These are phyloP conservation scores for Euphorbia schlechtendalii DNA, from an alignment of 441 rosid species.

Conservation along the genomic window DNA sequence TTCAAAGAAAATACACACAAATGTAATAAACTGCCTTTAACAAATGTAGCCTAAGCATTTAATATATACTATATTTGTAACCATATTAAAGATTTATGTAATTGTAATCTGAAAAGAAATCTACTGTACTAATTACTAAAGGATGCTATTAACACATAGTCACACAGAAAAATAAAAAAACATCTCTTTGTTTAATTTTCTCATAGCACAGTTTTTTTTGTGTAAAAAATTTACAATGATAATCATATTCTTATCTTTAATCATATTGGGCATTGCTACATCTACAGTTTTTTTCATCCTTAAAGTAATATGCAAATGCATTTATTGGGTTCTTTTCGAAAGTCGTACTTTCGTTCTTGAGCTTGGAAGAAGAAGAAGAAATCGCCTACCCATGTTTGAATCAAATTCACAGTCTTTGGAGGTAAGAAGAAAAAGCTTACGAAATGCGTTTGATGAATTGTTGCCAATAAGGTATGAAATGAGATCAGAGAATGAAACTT, in stretches of 20 bases:
- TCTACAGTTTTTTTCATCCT: neutral
- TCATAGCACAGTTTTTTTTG: no score
- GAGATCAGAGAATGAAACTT: neutral
- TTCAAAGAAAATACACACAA: no score
- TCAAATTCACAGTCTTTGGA: neutral
- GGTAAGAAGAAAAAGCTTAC: neutral
- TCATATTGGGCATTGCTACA: neutral
- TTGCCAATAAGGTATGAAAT: neutral
- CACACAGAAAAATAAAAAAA: neutral
- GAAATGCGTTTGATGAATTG: no score
- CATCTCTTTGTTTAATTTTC: no score
- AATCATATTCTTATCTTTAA: neutral
- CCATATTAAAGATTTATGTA: no score
- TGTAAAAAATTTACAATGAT: neutral
- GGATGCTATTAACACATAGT: no score
- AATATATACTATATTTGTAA: no score
- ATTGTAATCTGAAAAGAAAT: no score
- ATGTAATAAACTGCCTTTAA: no score
- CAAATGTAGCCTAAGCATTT: no score
- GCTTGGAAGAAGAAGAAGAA: neutral
- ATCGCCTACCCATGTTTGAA: neutral
- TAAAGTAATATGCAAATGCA: neutral
- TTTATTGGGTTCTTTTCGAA: neutral
- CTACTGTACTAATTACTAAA: no score
- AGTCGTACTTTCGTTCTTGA: neutral